Evolutionary conservation across 306 rosid species (phyloP), one percentile per base, ranked within the genome.

Genomic region (Corylus heterophylla): DNA sequence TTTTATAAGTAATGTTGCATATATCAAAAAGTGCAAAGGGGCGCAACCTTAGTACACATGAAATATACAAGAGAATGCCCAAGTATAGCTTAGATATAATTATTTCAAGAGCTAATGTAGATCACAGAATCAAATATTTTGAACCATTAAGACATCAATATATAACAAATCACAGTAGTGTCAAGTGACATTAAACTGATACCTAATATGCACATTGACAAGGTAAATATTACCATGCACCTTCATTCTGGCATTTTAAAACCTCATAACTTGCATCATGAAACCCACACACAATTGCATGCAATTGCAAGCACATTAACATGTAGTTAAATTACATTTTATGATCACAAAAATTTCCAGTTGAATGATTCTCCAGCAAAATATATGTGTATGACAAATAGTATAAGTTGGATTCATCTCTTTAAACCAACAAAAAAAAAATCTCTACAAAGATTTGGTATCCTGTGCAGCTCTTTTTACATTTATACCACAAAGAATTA

Each of bases 191-290:
- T 20, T 22, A 73, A 17, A 52, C 37, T 13, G n/a, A 37, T 18
- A 22, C 8, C 20, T 27, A 75, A 61, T 25, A 10, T 45, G 47
- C 20, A 12, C 13, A 48, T 5, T 45, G 44, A 12, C 5, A 10
- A 6, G 8, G 58, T 45, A 48, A 59, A 56, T 8, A 56, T 17
- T 56, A 42, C 20, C 31, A 74, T 56, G 54, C 69, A 74, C n/a
- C 63, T 74, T 18, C 25, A 73, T 25, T 17, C 58, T 54, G 35
- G 67, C 58, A 20, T n/a, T 68, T 68, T 68, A 62, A 31, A 62
- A 62, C n/a, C 69, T 29, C 44, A 27, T 12, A 18, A 42, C 50
- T 20, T 18, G 51, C 25, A 68, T 44, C 72, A 68, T 39, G 50
- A 31, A 42, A n/a, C 29, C 71, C 51, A 4, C 51, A 68, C 25